phyloP scores from a whole-genome alignment of 2,329 filamentous ascomycete species.

The Nemania abortiva region DNA sequence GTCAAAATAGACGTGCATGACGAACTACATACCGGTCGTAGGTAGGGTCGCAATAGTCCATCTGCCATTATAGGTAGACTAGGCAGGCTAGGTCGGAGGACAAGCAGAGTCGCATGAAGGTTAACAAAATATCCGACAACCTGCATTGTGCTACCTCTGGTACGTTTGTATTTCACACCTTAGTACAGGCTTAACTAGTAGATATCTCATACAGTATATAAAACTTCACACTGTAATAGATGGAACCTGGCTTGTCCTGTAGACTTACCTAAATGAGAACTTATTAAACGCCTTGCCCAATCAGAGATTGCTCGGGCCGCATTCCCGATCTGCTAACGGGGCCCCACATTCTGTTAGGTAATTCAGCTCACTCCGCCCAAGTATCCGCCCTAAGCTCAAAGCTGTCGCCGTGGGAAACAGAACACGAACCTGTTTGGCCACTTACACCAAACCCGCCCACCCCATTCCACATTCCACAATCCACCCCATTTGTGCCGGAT shows the following conservation, averaged over 20 bases:
- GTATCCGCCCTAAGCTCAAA: too few species aligned
- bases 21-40: conserved; percentile 12
- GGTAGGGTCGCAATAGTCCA: not conserved
- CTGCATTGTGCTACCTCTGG: not conserved
- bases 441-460: conserved; percentile 10
- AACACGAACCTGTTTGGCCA: conserved; percentile 18
- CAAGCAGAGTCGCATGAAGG: not conserved
- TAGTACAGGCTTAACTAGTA: too few species aligned
- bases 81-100: not conserved
- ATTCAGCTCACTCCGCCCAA: conserved; percentile 32
- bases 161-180: too few species aligned
- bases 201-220: conserved; percentile 2
- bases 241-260: not conserved
- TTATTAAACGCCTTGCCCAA: conserved; percentile 30
- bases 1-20: conserved; percentile 14
- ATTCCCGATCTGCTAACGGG: conserved; percentile 29
- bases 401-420: not conserved
- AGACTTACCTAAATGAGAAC: conserved; percentile 32
- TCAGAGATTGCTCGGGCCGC: conserved; percentile 37
- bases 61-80: not conserved
- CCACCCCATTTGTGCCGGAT: conserved; percentile 22
- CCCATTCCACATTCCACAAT: not conserved
- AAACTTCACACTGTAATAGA: not conserved
- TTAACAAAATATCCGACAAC: not conserved
- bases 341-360: conserved; percentile 32